phyloP scores from a whole-genome alignment of 163 green algal species.

The Picocystis sp. region DNA sequence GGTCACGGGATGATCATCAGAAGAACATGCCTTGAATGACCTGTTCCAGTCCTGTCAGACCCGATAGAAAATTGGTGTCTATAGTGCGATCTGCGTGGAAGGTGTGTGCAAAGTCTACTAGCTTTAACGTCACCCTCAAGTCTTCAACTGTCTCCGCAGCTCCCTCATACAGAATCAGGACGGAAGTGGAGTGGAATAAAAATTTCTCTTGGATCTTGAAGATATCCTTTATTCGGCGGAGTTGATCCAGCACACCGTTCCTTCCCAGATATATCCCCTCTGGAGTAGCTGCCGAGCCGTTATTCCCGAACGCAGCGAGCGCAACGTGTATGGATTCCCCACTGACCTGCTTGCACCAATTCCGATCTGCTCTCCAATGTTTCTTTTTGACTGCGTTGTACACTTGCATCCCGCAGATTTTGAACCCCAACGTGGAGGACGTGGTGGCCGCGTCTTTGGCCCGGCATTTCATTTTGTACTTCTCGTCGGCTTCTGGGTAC shows the following conservation, averaged over 20 bases:
- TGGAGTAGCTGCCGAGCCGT: slow-evolving; percentile 23
- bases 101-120: slow-evolving; percentile 79
- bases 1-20: too few species aligned
- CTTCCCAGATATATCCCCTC: slow-evolving; percentile 28
- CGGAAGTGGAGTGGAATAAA: slow-evolving; percentile 45
- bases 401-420: slow-evolving; percentile 61
- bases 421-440: slow-evolving; percentile 49
- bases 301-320: slow-evolving; percentile 45
- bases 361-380: slow-evolving; percentile 42
- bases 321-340: slow-evolving; percentile 34
- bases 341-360: slow-evolving; percentile 57
- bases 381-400: not conserved
- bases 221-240: slow-evolving; percentile 38
- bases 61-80: slow-evolving; percentile 7
- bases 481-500: slow-evolving; percentile 37
- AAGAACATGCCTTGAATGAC: not conserved
- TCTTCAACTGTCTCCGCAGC: slow-evolving; percentile 25
- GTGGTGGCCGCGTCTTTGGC: slow-evolving; percentile 58
- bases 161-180: slow-evolving; percentile 79
- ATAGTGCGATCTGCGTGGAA: slow-evolving; percentile 26
- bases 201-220: slow-evolving; percentile 39
- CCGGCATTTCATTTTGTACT: slow-evolving; percentile 37
- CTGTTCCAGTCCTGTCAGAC: not conserved
- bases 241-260: slow-evolving; percentile 34
- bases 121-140: slow-evolving; percentile 28